Evolutionary conservation across 2,329 filamentous ascomycete genomes (phyloP).

Genomic region (Bipolaris bicolor): DNA sequence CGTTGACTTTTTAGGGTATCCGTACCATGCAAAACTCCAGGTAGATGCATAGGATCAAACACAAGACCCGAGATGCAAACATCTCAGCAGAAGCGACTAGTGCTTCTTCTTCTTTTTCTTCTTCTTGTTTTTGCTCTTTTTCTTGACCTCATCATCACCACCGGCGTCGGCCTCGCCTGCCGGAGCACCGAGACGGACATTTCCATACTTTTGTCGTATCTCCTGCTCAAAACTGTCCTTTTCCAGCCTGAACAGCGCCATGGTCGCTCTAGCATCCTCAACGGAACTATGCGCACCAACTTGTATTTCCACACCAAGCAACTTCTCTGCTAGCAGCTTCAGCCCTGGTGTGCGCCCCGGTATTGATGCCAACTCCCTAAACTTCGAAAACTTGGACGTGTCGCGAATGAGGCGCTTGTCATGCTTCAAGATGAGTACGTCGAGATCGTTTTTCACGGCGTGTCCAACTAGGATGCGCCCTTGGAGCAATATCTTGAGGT

Average conservation of each 20-base stretch:
- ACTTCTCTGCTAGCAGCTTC: conserved; percentile 62
- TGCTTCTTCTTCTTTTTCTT: conserved; percentile 48
- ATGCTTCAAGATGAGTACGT: conserved; percentile 78
- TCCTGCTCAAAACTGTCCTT: conserved; percentile 87
- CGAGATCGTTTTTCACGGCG: conserved; percentile 77
- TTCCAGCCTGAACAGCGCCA: conserved; percentile 83
- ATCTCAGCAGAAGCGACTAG: neutral
- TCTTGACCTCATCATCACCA: conserved; percentile 32
- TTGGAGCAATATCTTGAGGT: conserved; percentile 71
- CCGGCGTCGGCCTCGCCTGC: conserved; percentile 29
- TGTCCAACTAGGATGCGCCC: conserved; percentile 82
- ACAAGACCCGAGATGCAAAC: neutral
- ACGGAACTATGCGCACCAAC: conserved; percentile 66
- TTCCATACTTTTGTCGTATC: conserved; percentile 67
- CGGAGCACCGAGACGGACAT: conserved; percentile 32
- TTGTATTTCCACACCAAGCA: conserved; percentile 66
- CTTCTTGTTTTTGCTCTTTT: conserved; percentile 46
- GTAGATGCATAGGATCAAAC: conserved; percentile 20
- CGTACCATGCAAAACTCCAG: conserved; percentile 25
- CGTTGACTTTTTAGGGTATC: conserved; percentile 27
- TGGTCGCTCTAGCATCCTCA: conserved; percentile 84
- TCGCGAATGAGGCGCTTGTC: conserved; percentile 80
- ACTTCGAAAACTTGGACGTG: conserved; percentile 78
- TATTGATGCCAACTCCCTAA: conserved; percentile 67
- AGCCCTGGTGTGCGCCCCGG: conserved; percentile 72